Percentiles rank a stretch among this genome's conserved stretches.
These are phyloP conservation scores for Pestalotiopsis sp. DNA, from an alignment of 2,329 filamentous ascomycete genomes.

Conservation along the genomic window DNA sequence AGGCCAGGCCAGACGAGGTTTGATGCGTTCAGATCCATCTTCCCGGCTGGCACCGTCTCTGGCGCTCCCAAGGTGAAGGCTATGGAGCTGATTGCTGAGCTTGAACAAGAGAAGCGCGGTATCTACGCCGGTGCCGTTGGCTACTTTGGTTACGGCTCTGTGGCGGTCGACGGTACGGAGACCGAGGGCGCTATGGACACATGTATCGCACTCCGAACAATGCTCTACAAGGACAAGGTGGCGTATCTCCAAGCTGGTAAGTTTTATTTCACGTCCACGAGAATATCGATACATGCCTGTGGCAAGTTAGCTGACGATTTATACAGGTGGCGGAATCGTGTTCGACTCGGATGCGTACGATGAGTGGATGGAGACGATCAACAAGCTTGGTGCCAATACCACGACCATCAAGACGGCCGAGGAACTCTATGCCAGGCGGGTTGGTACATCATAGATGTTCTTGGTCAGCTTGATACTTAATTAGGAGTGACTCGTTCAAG, in stretches of 20 bases:
- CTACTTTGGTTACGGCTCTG: conserved; percentile 87
- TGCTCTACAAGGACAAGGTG: conserved; percentile 89
- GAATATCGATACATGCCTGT: not conserved
- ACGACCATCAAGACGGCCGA: conserved; percentile 86
- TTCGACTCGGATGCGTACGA: conserved; percentile 90
- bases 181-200: conserved; percentile 91
- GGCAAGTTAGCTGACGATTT: conserved; percentile 5
- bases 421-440: conserved; percentile 52
- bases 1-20: conserved; percentile 84
- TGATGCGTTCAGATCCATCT: conserved; percentile 94
- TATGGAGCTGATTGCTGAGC: conserved; percentile 95
- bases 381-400: conserved; percentile 92
- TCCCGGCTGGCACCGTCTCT: conserved; percentile 93
- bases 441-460: not conserved
- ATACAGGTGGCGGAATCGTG: conserved; percentile 79
- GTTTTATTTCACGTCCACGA: conserved; percentile 22
- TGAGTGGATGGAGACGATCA: conserved; percentile 93
- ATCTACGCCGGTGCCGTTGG: conserved; percentile 96
- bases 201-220: conserved; percentile 79
- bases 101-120: conserved; percentile 91
- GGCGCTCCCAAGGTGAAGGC: conserved; percentile 94
- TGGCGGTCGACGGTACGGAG: conserved; percentile 64
- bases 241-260: conserved; percentile 84
- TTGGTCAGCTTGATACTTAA: not conserved
- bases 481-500: not conserved